Percentiles rank a stretch among this genome's conserved stretches.
Evolutionary conservation across 139 green algal genomes (phyloP).

Genomic region (Volvox reticuliferus): DNA sequence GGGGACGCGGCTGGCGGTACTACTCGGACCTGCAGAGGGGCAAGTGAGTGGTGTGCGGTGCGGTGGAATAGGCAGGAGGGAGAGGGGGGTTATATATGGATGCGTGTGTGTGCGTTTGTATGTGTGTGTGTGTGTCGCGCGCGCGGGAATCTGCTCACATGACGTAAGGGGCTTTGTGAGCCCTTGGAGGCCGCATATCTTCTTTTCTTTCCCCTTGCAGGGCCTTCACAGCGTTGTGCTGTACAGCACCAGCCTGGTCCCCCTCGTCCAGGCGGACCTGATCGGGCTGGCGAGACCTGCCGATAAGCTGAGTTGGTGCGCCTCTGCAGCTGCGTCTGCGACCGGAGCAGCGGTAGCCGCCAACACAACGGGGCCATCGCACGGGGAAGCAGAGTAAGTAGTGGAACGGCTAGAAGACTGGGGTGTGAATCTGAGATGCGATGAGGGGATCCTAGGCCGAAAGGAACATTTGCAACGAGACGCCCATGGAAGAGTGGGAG

Average conservation of each 20-base stretch:
- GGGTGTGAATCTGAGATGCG: too few species aligned
- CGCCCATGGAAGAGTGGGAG: too few species aligned
- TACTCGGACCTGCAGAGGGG: constrained; percentile 20
- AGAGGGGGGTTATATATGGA: not conserved
- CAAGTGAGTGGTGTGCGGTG: constrained; percentile 4
- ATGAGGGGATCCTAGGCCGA: too few species aligned
- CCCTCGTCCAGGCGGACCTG: constrained; percentile 54
- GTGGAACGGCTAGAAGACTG: too few species aligned
- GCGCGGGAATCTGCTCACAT: too few species aligned
- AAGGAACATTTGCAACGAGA: too few species aligned
- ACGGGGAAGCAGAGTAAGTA: not conserved
- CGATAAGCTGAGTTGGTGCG: not conserved
- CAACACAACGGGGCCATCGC: not conserved
- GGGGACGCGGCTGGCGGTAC: constrained; percentile 51
- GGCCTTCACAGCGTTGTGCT: constrained; percentile 49
- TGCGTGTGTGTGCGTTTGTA: too few species aligned
- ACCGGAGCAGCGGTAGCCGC: not conserved
- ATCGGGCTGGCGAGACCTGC: constrained; percentile 55
- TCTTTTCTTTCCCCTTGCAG: not conserved
- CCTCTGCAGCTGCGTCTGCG: not conserved
- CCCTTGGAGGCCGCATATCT: too few species aligned
- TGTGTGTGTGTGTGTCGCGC: too few species aligned
- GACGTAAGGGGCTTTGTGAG: too few species aligned
- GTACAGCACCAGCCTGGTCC: constrained; percentile 54
- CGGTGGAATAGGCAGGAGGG: too few species aligned